Conservation (phyloP, 352 stramenopile species). For the Bremia lactucae region DNA sequence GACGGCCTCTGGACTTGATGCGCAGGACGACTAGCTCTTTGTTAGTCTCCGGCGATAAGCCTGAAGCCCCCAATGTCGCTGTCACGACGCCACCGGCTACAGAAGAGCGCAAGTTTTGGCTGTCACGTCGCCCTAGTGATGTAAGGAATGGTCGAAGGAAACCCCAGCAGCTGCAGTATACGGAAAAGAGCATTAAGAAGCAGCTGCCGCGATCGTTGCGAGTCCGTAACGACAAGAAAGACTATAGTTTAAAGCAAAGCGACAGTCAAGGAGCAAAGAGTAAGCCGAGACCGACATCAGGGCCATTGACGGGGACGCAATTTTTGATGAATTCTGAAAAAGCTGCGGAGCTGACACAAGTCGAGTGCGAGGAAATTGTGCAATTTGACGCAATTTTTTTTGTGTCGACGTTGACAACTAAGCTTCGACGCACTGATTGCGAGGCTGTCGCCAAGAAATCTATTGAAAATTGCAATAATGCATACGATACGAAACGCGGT, state of each 20-base stretch:
- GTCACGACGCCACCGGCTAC: background rate
- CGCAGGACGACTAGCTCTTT: constrained; percentile 27
- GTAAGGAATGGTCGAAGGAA: constrained; percentile 8
- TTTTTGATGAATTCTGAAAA: constrained; percentile 17
- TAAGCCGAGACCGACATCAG: constrained; percentile 6
- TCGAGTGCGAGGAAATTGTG: constrained; percentile 44
- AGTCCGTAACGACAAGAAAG: background rate
- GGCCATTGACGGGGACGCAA: constrained; percentile 15
- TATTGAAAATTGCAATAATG: constrained; percentile 70
- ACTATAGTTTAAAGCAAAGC: background rate
- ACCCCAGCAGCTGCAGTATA: constrained; percentile 17
- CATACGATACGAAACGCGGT: constrained; percentile 94
- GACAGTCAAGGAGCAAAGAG: constrained; percentile 6
- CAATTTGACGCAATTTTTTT: constrained; percentile 43
- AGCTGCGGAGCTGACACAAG: constrained; percentile 28
- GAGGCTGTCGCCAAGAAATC: constrained; percentile 21
- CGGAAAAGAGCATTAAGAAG: constrained; percentile 12
- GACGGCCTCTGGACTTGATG: constrained; percentile 31
- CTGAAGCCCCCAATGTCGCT: background rate
- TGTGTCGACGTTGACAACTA: constrained; percentile 26
- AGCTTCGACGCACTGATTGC: constrained; percentile 22
- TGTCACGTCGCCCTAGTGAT: constrained; percentile 3
- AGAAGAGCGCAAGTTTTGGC: constrained; percentile 20
- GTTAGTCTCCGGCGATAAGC: constrained; percentile 4
- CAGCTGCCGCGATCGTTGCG: constrained; percentile 5